phyloP scores from a whole-genome alignment of 2,329 filamentous ascomycete species.

The Cordyceps tenuipes region DNA sequence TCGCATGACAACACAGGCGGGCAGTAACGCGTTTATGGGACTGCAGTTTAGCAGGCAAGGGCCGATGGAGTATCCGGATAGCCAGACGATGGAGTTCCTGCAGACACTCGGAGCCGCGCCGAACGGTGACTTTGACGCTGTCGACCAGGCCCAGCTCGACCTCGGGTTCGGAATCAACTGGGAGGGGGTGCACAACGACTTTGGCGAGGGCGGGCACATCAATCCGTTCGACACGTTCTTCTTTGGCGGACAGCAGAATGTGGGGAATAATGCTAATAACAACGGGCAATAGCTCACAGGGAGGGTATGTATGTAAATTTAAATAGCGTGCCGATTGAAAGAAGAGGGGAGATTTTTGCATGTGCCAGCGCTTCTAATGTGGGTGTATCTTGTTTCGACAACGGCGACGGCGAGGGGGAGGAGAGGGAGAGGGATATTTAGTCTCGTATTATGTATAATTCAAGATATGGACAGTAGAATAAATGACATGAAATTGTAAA shows the following conservation, averaged over 20 bases:
- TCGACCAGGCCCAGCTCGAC: constrained; percentile 46
- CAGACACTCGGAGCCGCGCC: constrained; percentile 33
- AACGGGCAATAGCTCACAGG: not conserved
- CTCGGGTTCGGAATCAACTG: constrained; percentile 60
- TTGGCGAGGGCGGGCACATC: constrained; percentile 49
- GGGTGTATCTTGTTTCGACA: too few relatives aligned
- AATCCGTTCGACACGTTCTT: constrained; percentile 68
- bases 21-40: constrained; percentile 24
- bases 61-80: constrained; percentile 35
- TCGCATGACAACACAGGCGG: constrained; percentile 26
- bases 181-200: constrained; percentile 56
- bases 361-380: not conserved
- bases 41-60: constrained; percentile 27
- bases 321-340: not conserved
- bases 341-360: not conserved
- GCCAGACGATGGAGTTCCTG: constrained; percentile 43
- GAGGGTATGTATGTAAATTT: not conserved
- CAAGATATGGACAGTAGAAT: too few relatives aligned
- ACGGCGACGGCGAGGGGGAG: too few relatives aligned
- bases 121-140: constrained; percentile 24
- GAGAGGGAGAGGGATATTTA: too few relatives aligned
- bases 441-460: too few relatives aligned
- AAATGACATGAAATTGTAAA: too few relatives aligned
- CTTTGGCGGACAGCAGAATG: constrained; percentile 42
- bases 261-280: not conserved